Conservation (phyloP, 441 rosid species). For the Hura crepitans region DNA sequence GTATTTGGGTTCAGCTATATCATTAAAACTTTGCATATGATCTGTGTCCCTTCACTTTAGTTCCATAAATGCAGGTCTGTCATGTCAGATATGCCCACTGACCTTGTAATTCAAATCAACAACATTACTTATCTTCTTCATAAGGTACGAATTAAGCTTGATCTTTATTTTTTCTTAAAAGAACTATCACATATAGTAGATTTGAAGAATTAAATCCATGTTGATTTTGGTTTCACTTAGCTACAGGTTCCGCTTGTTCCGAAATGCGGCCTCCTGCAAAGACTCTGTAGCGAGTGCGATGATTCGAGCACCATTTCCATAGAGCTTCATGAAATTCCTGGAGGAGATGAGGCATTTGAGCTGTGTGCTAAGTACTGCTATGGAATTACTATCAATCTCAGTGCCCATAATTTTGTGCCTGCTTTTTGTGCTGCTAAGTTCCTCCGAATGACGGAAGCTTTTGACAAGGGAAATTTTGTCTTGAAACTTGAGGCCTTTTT, state of each 20-base stretch:
- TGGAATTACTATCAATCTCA: constrained; percentile 75
- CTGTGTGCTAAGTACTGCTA: constrained; percentile 94
- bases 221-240: constrained; percentile 36
- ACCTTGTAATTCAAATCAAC: constrained; percentile 61
- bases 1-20: background rate
- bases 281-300: constrained; percentile 46
- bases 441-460: constrained; percentile 83
- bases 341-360: constrained; percentile 92
- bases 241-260: constrained; percentile 86
- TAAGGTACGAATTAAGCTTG: constrained; percentile 45
- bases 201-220: constrained; percentile 8
- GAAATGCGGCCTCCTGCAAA: constrained; percentile 73
- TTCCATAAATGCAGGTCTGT: constrained; percentile 56
- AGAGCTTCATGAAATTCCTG: constrained; percentile 87
- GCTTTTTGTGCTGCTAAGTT: constrained; percentile 90
- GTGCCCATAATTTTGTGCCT: constrained; percentile 78
- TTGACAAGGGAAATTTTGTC: constrained; percentile 72
- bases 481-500: constrained; percentile 87
- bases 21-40: background rate
- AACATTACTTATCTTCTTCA: constrained; percentile 70
- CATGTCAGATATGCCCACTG: constrained; percentile 57
- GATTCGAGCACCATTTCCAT: constrained; percentile 47
- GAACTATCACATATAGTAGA: background rate
- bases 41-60: background rate
- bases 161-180: too few relatives aligned